These are phyloP conservation scores for Annona squamosa DNA, from an alignment of 164 flowering plant species.

Conservation along the genomic window DNA sequence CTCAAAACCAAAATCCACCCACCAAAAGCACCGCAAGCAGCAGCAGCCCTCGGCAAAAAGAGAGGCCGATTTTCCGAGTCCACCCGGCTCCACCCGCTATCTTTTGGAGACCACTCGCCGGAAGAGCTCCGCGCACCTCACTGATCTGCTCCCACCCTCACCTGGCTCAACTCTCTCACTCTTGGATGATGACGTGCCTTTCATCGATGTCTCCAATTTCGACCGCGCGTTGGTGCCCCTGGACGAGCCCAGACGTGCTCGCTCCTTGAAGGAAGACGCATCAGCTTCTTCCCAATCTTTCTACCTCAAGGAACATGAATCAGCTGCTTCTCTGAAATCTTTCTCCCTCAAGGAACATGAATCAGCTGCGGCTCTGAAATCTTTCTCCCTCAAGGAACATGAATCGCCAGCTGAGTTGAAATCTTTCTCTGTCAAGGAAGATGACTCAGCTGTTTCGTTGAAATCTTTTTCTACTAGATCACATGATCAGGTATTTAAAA, in stretches of 20 bases:
- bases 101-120: constrained; percentile 24
- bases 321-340: no score
- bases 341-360: no score
- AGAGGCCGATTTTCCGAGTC: constrained; percentile 22
- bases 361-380: no score
- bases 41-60: constrained; percentile 32
- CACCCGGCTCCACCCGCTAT: constrained; percentile 47
- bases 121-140: constrained; percentile 34
- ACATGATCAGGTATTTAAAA: constrained; percentile 30
- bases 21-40: constrained; percentile 11
- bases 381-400: no score
- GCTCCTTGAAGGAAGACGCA: constrained; percentile 8
- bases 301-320: no score
- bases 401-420: no score
- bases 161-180: constrained; percentile 50
- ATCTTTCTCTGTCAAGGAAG: not conserved
- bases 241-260: constrained; percentile 8
- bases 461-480: constrained; percentile 9
- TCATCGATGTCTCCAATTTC: constrained; percentile 22
- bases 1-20: constrained; percentile 30
- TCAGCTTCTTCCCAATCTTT: constrained; percentile 11
- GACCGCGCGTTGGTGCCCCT: not conserved
- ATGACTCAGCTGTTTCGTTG: constrained; percentile 20
- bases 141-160: constrained; percentile 26
- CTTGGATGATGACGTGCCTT: constrained; percentile 32